Evolutionary conservation across 495 filamentous ascomycete species (phyloP).

Genomic region (Cercophora samala): DNA sequence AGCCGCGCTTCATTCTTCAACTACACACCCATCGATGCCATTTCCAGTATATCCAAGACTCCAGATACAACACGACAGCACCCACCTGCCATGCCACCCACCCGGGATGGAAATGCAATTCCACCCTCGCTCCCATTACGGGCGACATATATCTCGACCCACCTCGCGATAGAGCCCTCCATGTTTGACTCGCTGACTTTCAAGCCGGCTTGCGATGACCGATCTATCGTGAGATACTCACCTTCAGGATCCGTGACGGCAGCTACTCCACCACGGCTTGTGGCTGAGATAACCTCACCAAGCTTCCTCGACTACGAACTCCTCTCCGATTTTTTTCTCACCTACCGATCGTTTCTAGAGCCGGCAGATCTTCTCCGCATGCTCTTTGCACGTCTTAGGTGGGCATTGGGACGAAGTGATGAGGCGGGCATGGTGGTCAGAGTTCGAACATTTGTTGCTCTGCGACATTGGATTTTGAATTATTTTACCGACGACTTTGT

Average conservation of each 20-base stretch:
- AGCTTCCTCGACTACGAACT: conserved; percentile 96
- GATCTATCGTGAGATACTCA: conserved; percentile 81
- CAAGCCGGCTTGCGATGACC: conserved; percentile 66
- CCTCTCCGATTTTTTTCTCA: conserved; percentile 96
- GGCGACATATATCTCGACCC: conserved; percentile 43
- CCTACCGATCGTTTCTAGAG: conserved; percentile 81
- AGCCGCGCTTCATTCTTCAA: conserved; percentile 43
- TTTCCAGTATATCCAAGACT: conserved; percentile 25
- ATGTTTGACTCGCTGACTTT: conserved; percentile 81
- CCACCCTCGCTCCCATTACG: conserved; percentile 32
- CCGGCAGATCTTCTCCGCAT: conserved; percentile 72
- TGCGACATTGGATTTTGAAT: conserved; percentile 97
- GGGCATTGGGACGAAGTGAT: conserved; percentile 78
- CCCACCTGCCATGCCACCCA: conserved; percentile 29
- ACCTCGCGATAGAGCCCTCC: conserved; percentile 49
- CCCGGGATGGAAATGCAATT: conserved; percentile 26
- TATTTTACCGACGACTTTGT: conserved; percentile 97
- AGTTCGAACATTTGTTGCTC: conserved; percentile 91
- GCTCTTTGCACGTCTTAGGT: conserved; percentile 77
- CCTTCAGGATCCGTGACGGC: conserved; percentile 71
- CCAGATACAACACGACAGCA: conserved; percentile 11
- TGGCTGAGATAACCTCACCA: conserved; percentile 96
- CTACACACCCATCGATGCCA: conserved; percentile 22
- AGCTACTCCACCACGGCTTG: conserved; percentile 84
- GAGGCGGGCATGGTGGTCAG: conserved; percentile 87